These are phyloP conservation scores for Fusarium nurragi DNA, from an alignment of 2,329 filamentous ascomycete species.

Conservation along the genomic window DNA sequence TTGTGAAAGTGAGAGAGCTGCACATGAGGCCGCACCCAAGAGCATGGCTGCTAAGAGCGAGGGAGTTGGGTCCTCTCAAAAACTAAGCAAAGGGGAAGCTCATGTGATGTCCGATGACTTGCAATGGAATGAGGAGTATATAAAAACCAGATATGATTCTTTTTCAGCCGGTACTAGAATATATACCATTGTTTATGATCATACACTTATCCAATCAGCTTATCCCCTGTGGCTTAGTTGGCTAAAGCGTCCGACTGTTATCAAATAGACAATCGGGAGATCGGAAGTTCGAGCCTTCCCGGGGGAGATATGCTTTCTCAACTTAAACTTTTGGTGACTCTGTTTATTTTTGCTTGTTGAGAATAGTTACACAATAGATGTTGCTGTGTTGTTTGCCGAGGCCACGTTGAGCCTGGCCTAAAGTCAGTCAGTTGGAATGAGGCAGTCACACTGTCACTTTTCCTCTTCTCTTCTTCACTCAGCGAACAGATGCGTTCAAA, in stretches of 20 bases:
- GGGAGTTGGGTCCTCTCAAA: neutral
- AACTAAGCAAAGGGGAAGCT: neutral
- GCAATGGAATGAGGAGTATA: neutral
- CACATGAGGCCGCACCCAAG: neutral
- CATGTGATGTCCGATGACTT: neutral
- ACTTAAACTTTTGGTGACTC: neutral
- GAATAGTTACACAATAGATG: neutral
- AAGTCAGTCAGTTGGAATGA: neutral
- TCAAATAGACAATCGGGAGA: slow-evolving; percentile 43
- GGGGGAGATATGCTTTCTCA: slow-evolving; percentile 31
- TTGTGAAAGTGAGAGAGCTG: neutral
- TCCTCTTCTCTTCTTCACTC: too few species aligned
- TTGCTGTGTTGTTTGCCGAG: neutral
- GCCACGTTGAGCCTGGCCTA: neutral
- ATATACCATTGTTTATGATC: accelerated
- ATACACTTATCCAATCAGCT: slow-evolving; percentile 14
- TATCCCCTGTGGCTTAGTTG: slow-evolving; percentile 42
- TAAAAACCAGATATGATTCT: too few species aligned
- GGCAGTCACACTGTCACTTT: neutral
- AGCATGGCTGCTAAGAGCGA: neutral
- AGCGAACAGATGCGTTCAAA: too few species aligned
- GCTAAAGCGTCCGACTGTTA: slow-evolving; percentile 42
- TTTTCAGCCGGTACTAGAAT: neutral
- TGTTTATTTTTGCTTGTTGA: neutral
- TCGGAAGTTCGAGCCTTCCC: slow-evolving; percentile 47